These are phyloP conservation scores for Phytomonas sp. DNA, from an alignment of 208 protist genomes.

Conservation along the genomic window DNA sequence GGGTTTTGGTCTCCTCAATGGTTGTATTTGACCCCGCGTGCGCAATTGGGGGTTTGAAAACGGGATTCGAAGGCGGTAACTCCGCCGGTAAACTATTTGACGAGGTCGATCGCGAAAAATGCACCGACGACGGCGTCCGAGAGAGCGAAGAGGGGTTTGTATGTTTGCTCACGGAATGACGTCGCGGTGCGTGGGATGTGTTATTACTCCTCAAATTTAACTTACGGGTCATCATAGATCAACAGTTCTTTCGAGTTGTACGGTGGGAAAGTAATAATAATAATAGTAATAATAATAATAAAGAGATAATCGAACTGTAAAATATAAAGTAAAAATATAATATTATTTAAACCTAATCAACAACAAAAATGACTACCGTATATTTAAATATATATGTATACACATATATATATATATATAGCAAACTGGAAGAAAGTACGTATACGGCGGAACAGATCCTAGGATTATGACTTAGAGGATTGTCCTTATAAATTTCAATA, in stretches of 20 bases:
- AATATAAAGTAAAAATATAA: conserved; percentile 9
- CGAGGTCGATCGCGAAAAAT: not conserved
- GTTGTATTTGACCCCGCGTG: not conserved
- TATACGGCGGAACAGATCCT: conserved; percentile 1
- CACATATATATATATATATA: conserved; percentile 8
- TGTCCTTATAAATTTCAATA: conserved; percentile 9
- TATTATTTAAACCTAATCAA: not conserved
- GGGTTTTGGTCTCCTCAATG: not conserved
- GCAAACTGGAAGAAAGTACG: not conserved
- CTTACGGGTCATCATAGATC: not conserved
- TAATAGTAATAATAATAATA: not conserved
- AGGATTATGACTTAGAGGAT: not conserved
- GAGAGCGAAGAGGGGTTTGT: not conserved
- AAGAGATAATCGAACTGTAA: not conserved
- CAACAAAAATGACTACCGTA: not conserved
- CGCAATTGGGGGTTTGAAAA: not conserved
- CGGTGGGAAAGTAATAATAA: too few species aligned
- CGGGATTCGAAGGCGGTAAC: not conserved
- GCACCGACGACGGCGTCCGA: not conserved
- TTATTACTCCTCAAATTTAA: not conserved
- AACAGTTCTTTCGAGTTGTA: not conserved
- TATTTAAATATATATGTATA: conserved; percentile 2
- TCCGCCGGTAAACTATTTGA: not conserved
- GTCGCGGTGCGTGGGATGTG: not conserved
- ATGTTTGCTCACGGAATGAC: not conserved